Evolutionary conservation across 495 filamentous ascomycete genomes (phyloP).

Genomic region (Tuber borchii): DNA sequence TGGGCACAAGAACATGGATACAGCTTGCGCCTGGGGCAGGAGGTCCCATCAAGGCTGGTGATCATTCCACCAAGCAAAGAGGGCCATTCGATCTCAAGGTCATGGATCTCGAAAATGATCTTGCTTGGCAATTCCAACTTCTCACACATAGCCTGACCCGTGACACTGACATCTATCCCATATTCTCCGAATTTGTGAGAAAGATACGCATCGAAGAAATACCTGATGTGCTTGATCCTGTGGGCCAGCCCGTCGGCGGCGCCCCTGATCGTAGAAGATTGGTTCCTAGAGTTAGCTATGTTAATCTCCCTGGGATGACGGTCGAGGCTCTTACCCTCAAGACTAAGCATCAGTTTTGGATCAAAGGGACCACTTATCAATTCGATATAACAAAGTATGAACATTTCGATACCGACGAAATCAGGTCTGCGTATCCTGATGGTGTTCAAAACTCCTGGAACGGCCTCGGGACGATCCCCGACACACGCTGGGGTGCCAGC

Average conservation of each 20-base stretch:
- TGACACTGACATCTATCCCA: slow-evolving; percentile 29
- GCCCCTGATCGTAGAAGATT: slow-evolving; percentile 28
- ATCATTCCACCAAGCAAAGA: slow-evolving; percentile 18
- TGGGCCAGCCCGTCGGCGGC: slow-evolving; percentile 16
- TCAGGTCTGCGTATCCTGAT: slow-evolving; percentile 19
- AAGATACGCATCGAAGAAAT: slow-evolving; percentile 36
- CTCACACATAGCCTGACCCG: slow-evolving; percentile 18
- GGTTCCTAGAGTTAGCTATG: slow-evolving; percentile 29
- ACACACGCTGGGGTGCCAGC: slow-evolving; percentile 36
- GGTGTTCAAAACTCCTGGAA: slow-evolving; percentile 30
- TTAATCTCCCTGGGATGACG: slow-evolving; percentile 34
- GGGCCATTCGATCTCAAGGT: slow-evolving; percentile 36
- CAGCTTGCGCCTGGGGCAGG: slow-evolving; percentile 14
- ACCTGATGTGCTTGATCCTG: slow-evolving; percentile 29
- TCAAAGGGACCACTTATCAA: slow-evolving; percentile 28
- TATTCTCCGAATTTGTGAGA: slow-evolving; percentile 36
- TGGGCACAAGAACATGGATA: slow-evolving; percentile 21
- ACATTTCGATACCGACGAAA: slow-evolving; percentile 22
- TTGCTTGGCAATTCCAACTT: slow-evolving; percentile 40
- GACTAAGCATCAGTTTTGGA: slow-evolving; percentile 38
- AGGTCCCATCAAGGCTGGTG: slow-evolving; percentile 22
- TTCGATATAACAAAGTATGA: slow-evolving; percentile 42
- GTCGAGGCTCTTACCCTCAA: slow-evolving; percentile 36
- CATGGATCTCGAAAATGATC: slow-evolving; percentile 35
- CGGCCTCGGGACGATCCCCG: slow-evolving; percentile 21